Evolutionary conservation across 805 yeast genomes (phyloP), one percentile per base, ranked within the genome.

Genomic region (Diddensiella caesifluorescens): DNA sequence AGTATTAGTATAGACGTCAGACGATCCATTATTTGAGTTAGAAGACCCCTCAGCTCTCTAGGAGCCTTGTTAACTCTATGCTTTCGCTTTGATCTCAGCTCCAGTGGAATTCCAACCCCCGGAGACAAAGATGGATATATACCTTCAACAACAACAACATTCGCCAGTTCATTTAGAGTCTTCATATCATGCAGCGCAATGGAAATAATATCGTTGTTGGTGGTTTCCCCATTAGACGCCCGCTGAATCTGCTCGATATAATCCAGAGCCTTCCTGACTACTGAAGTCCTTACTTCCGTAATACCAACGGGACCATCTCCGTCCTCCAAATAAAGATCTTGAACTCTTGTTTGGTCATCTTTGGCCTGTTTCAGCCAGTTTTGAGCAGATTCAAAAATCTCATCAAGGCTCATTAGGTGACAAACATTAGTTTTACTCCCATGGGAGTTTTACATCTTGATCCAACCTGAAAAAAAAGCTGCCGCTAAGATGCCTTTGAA

Each of bases 131-230:
- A 73, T 0, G 88, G 76, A 50, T 81, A 82, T 0, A 90, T 68
- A 0, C 95, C 89, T 49, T 79, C 81, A 1, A 82, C 61, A 0
- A 88, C 75, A 1, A 89, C 67, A 7, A 82, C 44, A 48, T 80
- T 82, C 15, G 83, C 60, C 33, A 90, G 56, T 18, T 70, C 73
- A 26, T 83, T 80, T 42, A 92, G 74, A 3, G 76, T 72, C 56
- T 79, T 83, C 72, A 90, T 79, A 58, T 92, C 97, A 53, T 86
- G 88, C 6, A 90, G 67, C 0, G 97, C 85, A 12, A 90, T 80
- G 5, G 82, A 42, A 13, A 67, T 51, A 29, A 64, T 39, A 19
- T 54, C 48, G 15, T 39, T 35, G 19, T 23, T 12, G 12, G 19
- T 29, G 15, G 41, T 7, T 9, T 26, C 35, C 15, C 9, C 22